Base-by-base conservation (phyloP, 352 stramenopile genomes). In the Phytophthora pinifolia region DNA sequence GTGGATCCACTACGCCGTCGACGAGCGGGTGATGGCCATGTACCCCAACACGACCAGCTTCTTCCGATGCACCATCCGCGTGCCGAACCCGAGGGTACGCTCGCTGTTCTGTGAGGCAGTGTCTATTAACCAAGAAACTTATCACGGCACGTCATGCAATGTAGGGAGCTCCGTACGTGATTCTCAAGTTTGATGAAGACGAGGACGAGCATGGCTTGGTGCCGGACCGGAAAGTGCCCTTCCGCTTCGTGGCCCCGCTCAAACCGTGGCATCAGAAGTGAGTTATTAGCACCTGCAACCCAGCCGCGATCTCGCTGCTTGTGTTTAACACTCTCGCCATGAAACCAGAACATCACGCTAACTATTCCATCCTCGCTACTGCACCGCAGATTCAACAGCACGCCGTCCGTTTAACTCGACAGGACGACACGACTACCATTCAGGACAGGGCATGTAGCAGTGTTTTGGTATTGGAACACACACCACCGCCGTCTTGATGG, bases 11-110 rank as follows among this genome's bases (percentile, higher is more conserved):
- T 92, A 88, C 59, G 62, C 64, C 13, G 89, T 98, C 45, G 89
- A 96, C 34, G 87, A 97, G 22, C 75, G 82, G 52, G 95, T 98
- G 32, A 97, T 99, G 89, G 96, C 96, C 38, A 97, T 99, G 67
- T 99, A 99, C 69, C 96, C 96, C 6, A 97, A 98, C 75, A 99
- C 96, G 12, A 99, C 96, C 13, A 97, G 80, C 46, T 99, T 99
- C 68, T 99, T 98, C 63, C 79, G 91, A 18, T 92, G 88, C 27
- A 91, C 94, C 10, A 86, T 99, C 27, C 87, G 83, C 27, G 71
- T 94, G 25, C 96, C 96, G 13, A 94, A 97, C 34, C 96, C 92
- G 31, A 80, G 65, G 62, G 79, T 90, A 55, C 54, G 43, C 15
- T 42, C 9, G 38, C 13, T n/a, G 41, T 14, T 17, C 29, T 32